A percentile compares a stretch with the other conserved stretches of the same genome.
Evolutionary conservation across 257 asterid species (phyloP).

Genomic region (Nemophila menziesii): DNA sequence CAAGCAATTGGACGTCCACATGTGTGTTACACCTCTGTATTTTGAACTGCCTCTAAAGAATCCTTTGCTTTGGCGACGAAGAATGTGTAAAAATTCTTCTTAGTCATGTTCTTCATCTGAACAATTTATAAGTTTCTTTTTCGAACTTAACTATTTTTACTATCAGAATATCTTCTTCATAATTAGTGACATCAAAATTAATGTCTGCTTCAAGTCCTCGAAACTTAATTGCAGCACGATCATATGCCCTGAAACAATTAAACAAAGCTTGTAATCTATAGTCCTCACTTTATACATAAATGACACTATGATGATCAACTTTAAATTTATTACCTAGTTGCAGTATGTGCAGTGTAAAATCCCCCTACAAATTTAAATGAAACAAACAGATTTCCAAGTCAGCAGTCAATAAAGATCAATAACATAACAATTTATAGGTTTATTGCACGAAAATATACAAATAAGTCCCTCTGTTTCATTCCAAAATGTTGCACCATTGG

Average conservation of each 20-base stretch:
- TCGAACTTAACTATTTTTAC: not conserved
- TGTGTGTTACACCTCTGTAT: conserved; percentile 94
- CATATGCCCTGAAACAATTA: conserved; percentile 62
- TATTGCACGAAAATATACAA: no score
- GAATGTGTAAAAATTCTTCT: conserved; percentile 92
- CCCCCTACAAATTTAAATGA: conserved; percentile 45
- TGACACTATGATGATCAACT: not conserved
- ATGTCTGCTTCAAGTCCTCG: conserved; percentile 95
- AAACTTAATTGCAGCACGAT: conserved; percentile 89
- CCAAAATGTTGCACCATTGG: no score
- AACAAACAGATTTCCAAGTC: not conserved
- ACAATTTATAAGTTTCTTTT: not conserved
- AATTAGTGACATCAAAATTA: conserved; percentile 64
- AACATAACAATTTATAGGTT: not conserved
- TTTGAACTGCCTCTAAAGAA: conserved; percentile 91
- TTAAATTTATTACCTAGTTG: conserved; percentile 58
- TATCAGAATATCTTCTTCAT: conserved; percentile 44
- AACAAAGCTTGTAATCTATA: not conserved
- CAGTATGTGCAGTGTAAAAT: conserved; percentile 94
- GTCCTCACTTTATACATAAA: conserved; percentile 4
- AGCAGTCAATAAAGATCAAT: not conserved
- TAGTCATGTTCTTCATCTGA: conserved; percentile 71
- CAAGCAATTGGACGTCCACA: no score
- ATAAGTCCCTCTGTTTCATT: no score
- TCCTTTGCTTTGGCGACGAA: conserved; percentile 93